A percentile compares a stretch with the other conserved stretches of the same genome.
These are phyloP conservation scores for Botryotinia globosa DNA, from an alignment of 2,329 filamentous ascomycete species.

Conservation along the genomic window DNA sequence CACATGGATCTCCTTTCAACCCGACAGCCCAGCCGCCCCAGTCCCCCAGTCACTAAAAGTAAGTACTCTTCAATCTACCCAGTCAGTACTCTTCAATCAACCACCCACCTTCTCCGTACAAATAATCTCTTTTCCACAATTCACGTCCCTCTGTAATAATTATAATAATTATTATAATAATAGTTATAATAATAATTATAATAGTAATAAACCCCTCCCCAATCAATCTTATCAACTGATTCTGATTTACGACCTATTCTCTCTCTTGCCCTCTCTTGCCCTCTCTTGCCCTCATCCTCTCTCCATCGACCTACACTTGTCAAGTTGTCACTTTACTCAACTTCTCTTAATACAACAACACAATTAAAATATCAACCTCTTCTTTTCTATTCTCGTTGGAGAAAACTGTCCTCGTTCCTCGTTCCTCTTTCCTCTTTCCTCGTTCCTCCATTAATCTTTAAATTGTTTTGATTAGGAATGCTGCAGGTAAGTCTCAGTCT, in stretches of 20 bases:
- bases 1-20: neutral
- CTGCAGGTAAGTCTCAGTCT: constrained; percentile 38
- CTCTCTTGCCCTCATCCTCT: too few relatives aligned
- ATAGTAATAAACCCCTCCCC: neutral
- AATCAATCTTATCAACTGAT: neutral
- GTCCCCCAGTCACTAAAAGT: neutral
- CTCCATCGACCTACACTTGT: neutral
- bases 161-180: neutral
- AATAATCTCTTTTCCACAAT: neutral
- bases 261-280: too few relatives aligned
- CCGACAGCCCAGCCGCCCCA: neutral
- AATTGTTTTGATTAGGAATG: constrained; percentile 31
- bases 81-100: neutral
- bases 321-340: neutral
- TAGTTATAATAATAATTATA: neutral
- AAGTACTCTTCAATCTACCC: neutral
- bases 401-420: neutral
- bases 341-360: neutral
- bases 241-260: neutral
- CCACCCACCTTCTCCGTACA: neutral
- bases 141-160: neutral
- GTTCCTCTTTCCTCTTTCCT: too few relatives aligned
- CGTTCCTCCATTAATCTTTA: neutral
- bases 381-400: neutral
- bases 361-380: neutral